These are phyloP conservation scores for Passiflora organensis DNA, from an alignment of 345 rosid genomes.

Conservation along the genomic window DNA sequence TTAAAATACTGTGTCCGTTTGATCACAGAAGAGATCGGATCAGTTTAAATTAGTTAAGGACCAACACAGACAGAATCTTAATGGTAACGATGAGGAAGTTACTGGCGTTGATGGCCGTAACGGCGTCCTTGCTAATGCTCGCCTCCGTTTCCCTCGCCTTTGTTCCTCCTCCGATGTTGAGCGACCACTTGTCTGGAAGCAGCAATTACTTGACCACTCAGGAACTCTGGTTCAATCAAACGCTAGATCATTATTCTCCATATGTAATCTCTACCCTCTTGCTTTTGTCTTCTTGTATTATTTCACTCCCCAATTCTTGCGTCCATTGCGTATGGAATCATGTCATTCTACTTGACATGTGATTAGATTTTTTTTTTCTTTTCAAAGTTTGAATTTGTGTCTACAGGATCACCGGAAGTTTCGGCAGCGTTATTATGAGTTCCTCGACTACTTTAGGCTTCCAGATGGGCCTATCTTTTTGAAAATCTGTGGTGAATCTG, in stretches of 20 bases:
- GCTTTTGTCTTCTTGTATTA: neutral
- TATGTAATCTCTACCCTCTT: slow-evolving; percentile 33
- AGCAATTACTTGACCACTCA: slow-evolving; percentile 53
- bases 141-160: slow-evolving; percentile 29
- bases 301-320: too few species aligned
- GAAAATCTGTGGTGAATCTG: slow-evolving; percentile 71
- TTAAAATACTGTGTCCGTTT: too few species aligned
- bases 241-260: slow-evolving; percentile 83
- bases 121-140: neutral
- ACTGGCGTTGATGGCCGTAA: neutral
- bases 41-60: too few species aligned
- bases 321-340: too few species aligned
- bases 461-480: slow-evolving; percentile 82
- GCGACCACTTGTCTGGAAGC: slow-evolving; percentile 30
- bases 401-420: slow-evolving; percentile 65
- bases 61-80: too few species aligned
- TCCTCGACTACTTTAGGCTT: slow-evolving; percentile 52
- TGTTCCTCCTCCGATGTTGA: slow-evolving; percentile 30
- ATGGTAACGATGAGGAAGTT: neutral
- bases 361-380: neutral
- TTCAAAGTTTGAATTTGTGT: neutral
- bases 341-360: neutral
- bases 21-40: too few species aligned
- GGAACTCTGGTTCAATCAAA: slow-evolving; percentile 80
- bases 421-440: slow-evolving; percentile 77